Evolutionary conservation across 495 filamentous ascomycete species (phyloP).

Genomic region (Penicillium soppii): DNA sequence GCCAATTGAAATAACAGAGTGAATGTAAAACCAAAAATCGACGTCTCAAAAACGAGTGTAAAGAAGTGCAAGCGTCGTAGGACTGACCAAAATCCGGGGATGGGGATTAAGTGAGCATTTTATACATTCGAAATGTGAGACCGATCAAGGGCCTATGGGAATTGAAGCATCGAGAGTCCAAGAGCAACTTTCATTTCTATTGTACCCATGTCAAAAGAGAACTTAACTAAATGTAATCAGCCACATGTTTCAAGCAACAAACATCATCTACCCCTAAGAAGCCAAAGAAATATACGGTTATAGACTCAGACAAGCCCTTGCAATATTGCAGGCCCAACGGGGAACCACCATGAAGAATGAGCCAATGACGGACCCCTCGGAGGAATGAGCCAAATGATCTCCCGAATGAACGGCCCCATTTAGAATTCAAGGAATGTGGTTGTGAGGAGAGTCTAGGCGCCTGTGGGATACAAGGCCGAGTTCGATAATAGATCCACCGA

Average conservation of each 20-base stretch:
- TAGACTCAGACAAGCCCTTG: too few species aligned
- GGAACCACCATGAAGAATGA: not conserved
- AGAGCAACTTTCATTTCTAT: conserved; percentile 2
- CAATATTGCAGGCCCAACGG: not conserved
- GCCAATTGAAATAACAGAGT: too few species aligned
- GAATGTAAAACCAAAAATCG: too few species aligned
- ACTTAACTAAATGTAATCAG: not conserved
- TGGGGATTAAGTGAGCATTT: not conserved
- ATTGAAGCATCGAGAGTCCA: not conserved
- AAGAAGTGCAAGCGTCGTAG: too few species aligned
- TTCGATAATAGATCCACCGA: not conserved
- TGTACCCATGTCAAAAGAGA: not conserved
- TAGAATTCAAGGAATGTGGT: conserved; percentile 6
- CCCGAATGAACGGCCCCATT: not conserved
- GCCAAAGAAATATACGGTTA: too few species aligned
- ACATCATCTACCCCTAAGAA: not conserved
- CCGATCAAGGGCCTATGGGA: not conserved
- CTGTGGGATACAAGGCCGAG: not conserved
- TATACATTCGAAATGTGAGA: not conserved
- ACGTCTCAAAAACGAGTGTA: too few species aligned
- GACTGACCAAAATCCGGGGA: too few species aligned
- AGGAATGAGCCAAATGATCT: conserved; percentile 8
- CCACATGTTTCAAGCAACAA: conserved; percentile 6
- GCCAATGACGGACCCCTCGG: not conserved
- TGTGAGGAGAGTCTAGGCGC: not conserved